A percentile compares a stretch with the other conserved stretches of the same genome.
Conservation (phyloP, 768 basidiomycete species). For the Xerocomus brunneocitrinus region DNA sequence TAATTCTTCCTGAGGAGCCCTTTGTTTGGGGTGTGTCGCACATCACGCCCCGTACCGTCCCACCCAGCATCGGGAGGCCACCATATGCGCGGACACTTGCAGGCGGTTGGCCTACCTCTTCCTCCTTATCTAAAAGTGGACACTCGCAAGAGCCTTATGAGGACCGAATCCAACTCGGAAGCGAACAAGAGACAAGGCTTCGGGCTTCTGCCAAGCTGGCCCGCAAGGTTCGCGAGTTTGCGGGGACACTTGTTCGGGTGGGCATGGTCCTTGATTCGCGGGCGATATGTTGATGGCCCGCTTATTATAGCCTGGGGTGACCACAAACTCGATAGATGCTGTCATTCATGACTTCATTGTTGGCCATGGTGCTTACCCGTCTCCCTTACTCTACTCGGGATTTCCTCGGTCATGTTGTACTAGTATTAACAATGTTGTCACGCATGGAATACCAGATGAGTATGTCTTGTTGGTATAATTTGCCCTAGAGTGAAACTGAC, state of each 20-base stretch:
- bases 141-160: slow-evolving; percentile 5
- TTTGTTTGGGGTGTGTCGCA: slow-evolving; percentile 61
- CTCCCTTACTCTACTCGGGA: slow-evolving; percentile 68
- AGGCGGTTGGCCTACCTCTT: background rate
- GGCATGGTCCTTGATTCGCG: background rate
- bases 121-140: background rate
- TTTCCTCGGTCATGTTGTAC: slow-evolving; percentile 50
- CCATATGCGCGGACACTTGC: slow-evolving; percentile 37
- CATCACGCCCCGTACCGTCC: slow-evolving; percentile 54
- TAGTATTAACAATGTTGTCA: slow-evolving; percentile 83
- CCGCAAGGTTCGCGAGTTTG: slow-evolving; percentile 50
- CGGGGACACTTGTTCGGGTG: slow-evolving; percentile 52
- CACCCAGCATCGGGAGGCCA: slow-evolving; percentile 51
- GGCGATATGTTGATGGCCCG: background rate
- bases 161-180: slow-evolving; percentile 45
- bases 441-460: slow-evolving; percentile 91
- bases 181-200: slow-evolving; percentile 47
- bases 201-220: slow-evolving; percentile 55
- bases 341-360: slow-evolving; percentile 70
- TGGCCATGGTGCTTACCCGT: slow-evolving; percentile 73
- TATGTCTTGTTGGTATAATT: slow-evolving; percentile 32
- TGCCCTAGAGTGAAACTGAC: background rate
- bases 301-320: slow-evolving; percentile 52
- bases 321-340: slow-evolving; percentile 72
- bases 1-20: slow-evolving; percentile 65